Evolutionary conservation across 768 basidiomycete genomes (phyloP).

Genomic region (Rhizopogon roseolus): DNA sequence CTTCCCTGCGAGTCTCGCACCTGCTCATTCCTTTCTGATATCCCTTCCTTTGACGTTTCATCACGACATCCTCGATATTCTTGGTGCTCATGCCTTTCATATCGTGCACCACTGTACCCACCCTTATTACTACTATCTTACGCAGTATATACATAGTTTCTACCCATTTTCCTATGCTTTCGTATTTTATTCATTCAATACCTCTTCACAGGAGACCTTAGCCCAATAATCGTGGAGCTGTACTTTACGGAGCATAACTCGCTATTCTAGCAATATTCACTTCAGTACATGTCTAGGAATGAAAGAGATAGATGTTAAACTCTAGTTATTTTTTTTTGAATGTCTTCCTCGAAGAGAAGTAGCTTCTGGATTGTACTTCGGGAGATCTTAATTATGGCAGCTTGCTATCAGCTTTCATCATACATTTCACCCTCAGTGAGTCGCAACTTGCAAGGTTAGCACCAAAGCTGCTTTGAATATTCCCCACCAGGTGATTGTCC

Average conservation of each 20-base stretch:
- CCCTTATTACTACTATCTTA: slow-evolving; percentile 1
- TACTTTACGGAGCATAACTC: neutral
- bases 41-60: neutral
- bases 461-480: neutral
- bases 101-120: neutral
- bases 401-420: neutral
- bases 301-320: neutral
- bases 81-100: slow-evolving; percentile 1
- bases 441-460: neutral
- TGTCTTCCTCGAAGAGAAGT: neutral
- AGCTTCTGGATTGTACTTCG: neutral
- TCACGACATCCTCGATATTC: neutral
- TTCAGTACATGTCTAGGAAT: neutral
- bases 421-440: neutral
- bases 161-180: slow-evolving; percentile 13
- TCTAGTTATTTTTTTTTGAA: neutral
- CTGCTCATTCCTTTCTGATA: neutral
- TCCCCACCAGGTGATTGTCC: neutral
- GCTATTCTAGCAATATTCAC: neutral
- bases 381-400: neutral
- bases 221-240: slow-evolving; percentile 10
- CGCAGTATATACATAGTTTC: slow-evolving; percentile 5
- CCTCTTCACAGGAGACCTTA: slow-evolving; percentile 4
- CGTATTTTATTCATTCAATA: slow-evolving; percentile 23
- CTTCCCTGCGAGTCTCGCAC: no score